phyloP scores from a whole-genome alignment of 2,329 filamentous ascomycete species.

The Leptographium procerum region DNA sequence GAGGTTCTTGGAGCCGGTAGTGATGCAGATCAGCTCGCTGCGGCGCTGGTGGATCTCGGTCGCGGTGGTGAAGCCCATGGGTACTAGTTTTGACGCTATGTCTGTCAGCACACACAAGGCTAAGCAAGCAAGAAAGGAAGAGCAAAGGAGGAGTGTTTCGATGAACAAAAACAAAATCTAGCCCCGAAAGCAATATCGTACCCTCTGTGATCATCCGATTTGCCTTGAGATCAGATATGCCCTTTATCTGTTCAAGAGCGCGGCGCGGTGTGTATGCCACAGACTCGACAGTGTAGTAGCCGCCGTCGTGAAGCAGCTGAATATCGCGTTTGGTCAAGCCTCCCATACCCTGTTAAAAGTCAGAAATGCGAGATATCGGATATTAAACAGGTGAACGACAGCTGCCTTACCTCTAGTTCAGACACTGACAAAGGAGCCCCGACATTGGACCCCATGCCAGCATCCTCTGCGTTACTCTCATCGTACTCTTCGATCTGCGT shows the following conservation, averaged over 20 bases:
- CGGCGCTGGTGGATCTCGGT: constrained; percentile 98
- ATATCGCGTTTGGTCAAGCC: constrained; percentile 93
- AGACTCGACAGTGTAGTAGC: constrained; percentile 90
- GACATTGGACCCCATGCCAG: constrained; percentile 63
- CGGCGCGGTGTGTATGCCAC: constrained; percentile 85
- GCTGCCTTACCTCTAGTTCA: constrained; percentile 64
- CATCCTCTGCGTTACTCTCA: constrained; percentile 54
- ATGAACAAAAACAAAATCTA: not conserved
- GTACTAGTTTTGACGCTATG: constrained; percentile 83
- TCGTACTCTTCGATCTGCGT: constrained; percentile 52
- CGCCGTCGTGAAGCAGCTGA: constrained; percentile 81
- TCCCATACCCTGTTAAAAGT: constrained; percentile 58
- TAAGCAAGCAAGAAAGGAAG: not conserved
- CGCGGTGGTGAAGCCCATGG: constrained; percentile 97
- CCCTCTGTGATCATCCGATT: constrained; percentile 84
- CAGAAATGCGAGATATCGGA: not conserved
- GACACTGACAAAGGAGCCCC: constrained; percentile 86
- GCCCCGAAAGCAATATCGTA: constrained; percentile 27
- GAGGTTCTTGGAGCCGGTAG: constrained; percentile 93
- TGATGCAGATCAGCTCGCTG: constrained; percentile 95
- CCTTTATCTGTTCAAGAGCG: constrained; percentile 87
- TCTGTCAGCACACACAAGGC: not conserved
- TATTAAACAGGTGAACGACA: not conserved
- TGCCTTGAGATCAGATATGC: constrained; percentile 94
- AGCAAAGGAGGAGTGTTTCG: not conserved